These are phyloP conservation scores for Mycena kentingensis DNA, from an alignment of 768 basidiomycete genomes.

Conservation along the genomic window DNA sequence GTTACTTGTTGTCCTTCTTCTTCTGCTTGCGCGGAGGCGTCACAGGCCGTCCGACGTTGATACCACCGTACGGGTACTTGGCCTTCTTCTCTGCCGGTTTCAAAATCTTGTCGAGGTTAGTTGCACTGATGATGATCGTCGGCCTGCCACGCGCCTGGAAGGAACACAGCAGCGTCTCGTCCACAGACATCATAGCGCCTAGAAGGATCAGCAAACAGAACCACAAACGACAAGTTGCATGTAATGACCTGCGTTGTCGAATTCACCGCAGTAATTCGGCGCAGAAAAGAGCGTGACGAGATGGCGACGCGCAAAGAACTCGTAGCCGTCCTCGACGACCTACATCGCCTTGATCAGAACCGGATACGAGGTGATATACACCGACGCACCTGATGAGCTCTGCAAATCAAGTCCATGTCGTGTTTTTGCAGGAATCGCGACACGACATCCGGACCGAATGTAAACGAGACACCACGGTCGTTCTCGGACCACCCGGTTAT, in stretches of 20 bases:
- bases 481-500: conserved; percentile 99
- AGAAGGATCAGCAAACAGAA: too few species aligned
- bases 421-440: conserved; percentile 98
- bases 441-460: conserved; percentile 97
- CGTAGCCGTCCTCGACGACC: conserved; percentile 99
- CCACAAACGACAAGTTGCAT: too few species aligned
- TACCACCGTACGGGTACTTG: conserved; percentile 87
- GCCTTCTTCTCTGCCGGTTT: conserved; percentile 96
- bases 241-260: too few species aligned
- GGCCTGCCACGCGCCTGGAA: neutral
- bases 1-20: conserved; percentile 84
- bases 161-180: conserved; percentile 94
- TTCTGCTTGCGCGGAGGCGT: conserved; percentile 97
- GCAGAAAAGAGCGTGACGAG: too few species aligned
- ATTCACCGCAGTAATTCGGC: too few species aligned
- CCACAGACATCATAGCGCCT: conserved; percentile 99
- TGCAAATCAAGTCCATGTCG: conserved; percentile 98
- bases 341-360: conserved; percentile 30
- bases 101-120: neutral
- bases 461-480: conserved; percentile 98
- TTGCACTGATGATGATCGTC: neutral
- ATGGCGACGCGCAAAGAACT: too few species aligned
- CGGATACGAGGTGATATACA: neutral
- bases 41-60: conserved; percentile 84
- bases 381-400: conserved; percentile 88